Conservation (phyloP, 345 rosid genomes). For the Garcia nutans region DNA sequence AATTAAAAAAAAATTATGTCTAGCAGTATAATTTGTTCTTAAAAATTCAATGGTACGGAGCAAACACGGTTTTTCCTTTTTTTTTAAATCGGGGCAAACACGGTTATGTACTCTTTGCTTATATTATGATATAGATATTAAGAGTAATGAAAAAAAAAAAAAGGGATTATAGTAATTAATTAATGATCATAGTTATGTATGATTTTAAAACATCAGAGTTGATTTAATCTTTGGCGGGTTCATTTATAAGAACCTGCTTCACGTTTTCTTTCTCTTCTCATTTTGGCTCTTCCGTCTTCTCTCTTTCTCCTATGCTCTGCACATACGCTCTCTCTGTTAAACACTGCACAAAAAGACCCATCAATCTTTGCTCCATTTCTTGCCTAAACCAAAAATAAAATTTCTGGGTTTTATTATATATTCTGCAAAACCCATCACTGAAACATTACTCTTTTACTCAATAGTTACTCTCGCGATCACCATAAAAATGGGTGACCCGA, state of each 20-base stretch:
- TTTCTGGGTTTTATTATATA: neutral
- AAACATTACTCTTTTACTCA: neutral
- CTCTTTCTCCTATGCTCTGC: neutral
- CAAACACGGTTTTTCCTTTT: too few relatives aligned
- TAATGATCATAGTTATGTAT: neutral
- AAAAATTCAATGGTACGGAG: too few relatives aligned
- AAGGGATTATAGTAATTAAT: too few relatives aligned
- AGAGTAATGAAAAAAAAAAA: too few relatives aligned
- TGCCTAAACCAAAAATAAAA: neutral
- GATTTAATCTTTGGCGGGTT: neutral
- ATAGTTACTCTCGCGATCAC: neutral
- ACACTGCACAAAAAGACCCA: neutral
- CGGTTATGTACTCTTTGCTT: too few relatives aligned
- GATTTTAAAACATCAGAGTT: too few relatives aligned
- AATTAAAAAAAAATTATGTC: too few relatives aligned
- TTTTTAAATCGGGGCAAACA: too few relatives aligned
- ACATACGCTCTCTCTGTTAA: neutral
- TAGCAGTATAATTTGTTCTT: too few relatives aligned
- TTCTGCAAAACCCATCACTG: neutral
- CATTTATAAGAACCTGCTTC: neutral
- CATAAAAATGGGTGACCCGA: conserved; percentile 4
- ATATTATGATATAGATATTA: too few relatives aligned
- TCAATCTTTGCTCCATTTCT: neutral
- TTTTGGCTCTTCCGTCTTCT: neutral
- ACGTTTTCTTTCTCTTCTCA: conserved; percentile 6